A percentile compares a stretch with the other conserved stretches of the same genome.
These are phyloP conservation scores for Exophiala oligosperma DNA, from an alignment of 2,329 filamentous ascomycete species.

Conservation along the genomic window DNA sequence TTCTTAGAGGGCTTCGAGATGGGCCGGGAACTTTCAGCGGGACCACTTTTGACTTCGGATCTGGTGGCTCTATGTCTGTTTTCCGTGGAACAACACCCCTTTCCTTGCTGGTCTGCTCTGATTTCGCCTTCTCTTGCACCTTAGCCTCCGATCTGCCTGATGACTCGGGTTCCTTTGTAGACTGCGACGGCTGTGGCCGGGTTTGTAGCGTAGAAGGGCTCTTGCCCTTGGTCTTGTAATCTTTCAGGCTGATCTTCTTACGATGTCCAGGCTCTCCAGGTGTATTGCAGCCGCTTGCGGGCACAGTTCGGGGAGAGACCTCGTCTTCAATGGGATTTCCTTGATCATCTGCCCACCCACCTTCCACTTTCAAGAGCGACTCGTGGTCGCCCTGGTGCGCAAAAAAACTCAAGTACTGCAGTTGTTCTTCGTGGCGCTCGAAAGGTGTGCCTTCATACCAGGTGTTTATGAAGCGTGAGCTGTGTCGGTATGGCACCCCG, in stretches of 20 bases:
- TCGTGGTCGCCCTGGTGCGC: slow-evolving; percentile 58
- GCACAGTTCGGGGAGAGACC: slow-evolving; percentile 36
- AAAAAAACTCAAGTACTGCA: slow-evolving; percentile 64
- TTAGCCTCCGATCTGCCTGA: not conserved
- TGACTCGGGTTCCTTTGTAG: not conserved
- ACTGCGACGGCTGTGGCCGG: slow-evolving; percentile 1
- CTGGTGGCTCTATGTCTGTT: not conserved
- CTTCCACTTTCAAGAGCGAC: slow-evolving; percentile 50
- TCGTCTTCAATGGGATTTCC: slow-evolving; percentile 44
- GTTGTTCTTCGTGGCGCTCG: slow-evolving; percentile 54
- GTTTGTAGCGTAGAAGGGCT: slow-evolving; percentile 28
- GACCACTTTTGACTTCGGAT: not conserved
- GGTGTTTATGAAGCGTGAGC: slow-evolving; percentile 43
- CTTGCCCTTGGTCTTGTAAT: slow-evolving; percentile 59
- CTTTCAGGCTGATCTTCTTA: slow-evolving; percentile 63
- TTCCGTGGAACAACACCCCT: not conserved
- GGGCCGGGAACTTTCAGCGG: slow-evolving; percentile 10
- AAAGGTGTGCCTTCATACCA: slow-evolving; percentile 56
- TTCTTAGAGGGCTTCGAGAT: not conserved
- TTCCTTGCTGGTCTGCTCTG: slow-evolving; percentile 2
- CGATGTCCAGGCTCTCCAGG: slow-evolving; percentile 45
- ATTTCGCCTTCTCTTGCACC: not conserved
- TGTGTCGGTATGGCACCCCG: slow-evolving; percentile 46
- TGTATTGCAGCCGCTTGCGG: slow-evolving; percentile 40
- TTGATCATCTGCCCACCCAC: slow-evolving; percentile 54